Base-by-base conservation (phyloP, 176 grass and related monocot species). In the Eragrostis curvula region DNA sequence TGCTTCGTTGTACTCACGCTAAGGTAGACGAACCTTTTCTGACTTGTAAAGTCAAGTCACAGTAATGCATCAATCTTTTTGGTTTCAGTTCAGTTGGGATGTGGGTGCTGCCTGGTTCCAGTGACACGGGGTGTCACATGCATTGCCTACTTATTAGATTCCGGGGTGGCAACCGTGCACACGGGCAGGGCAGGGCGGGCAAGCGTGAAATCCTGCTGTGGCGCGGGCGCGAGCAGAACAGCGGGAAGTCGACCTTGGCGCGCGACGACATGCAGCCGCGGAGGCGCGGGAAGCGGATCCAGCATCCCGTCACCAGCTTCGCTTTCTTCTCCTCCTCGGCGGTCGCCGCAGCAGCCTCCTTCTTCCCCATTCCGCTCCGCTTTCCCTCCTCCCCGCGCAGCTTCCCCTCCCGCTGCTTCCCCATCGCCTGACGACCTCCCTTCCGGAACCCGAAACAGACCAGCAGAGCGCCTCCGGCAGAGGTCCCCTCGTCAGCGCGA, bases 161-260 rank as follows among this genome's bases (percentile, higher is more conserved):
- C 6, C 60, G 41, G 41, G n/a, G 5, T 23, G 45, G 48, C 86
- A 15, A 20, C 50, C 81, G 69, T 18, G 75, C 74, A 67, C 48
- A 32, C 71, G 59, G 7, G 57, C 39, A 20, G 28, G 63, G 46
- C 52, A 50, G 12, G 42, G 39, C 66, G 48, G 24, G 45, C 30
- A 71, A 74, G n/a, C 55, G 53, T 55, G 66, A 44, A 66, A 36
- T n/a, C 28, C 21, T 20, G 71, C 75, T 77, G 60, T 36, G 76
- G 39, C 39, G 21, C 53, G 49, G 29, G 55, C 53, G 57, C 21
- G 52, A 78, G 47, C 36, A 28, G 71, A 79, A 40, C 47, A 15
- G 48, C 23, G 96, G 82, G n/a, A 86, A 77, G 84, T 91, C 92
- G 68, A 98, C 92, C 75, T 93, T 98, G 84, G 96, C 85, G 86